phyloP scores from a whole-genome alignment of 345 rosid genomes.

The Trapa incisa region DNA sequence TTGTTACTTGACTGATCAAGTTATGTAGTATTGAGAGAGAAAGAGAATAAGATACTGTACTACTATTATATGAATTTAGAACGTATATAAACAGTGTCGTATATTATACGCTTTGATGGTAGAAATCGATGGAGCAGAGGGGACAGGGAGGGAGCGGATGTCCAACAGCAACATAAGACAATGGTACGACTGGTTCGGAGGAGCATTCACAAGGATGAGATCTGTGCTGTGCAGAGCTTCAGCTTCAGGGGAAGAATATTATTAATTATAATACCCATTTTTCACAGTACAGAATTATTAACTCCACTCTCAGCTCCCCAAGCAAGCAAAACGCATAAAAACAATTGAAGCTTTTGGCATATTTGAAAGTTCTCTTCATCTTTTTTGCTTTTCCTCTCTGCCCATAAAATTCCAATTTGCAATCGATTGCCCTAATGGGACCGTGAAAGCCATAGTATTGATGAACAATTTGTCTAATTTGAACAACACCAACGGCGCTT shows the following conservation, averaged over 20 bases:
- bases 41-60: neutral
- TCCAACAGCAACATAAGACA: neutral
- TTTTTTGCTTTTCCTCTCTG: neutral
- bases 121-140: no score
- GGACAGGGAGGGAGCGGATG: no score
- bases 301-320: neutral
- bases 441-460: constrained; percentile 4
- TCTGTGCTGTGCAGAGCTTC: neutral
- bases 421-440: constrained; percentile 20
- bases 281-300: neutral
- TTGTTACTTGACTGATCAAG: no score
- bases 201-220: constrained; percentile 5
- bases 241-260: neutral
- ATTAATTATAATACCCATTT: neutral
- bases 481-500: neutral
- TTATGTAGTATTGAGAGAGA: no score
- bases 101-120: no score
- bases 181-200: neutral
- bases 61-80: neutral
- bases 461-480: neutral
- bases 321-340: neutral
- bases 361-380: neutral
- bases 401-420: constrained; percentile 3
- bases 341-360: neutral
- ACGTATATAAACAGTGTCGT: no score